Percentiles rank a stretch among this genome's conserved stretches.
Evolutionary conservation across 352 stramenopile species (phyloP).

Genomic region (Phytophthora citricola): DNA sequence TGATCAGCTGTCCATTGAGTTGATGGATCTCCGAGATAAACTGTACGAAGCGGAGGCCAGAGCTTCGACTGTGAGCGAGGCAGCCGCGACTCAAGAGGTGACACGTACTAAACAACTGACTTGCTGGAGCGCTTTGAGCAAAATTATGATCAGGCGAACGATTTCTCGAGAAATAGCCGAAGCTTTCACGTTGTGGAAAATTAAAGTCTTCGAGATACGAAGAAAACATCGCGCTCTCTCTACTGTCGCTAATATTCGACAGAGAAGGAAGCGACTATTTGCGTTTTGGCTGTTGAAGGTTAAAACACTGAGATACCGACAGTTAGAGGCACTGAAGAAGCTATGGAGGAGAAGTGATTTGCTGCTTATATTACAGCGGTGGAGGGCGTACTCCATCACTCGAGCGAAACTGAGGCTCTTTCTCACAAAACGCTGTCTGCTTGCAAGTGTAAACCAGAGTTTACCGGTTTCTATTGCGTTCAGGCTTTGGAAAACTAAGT

Average conservation of each 20-base stretch:
- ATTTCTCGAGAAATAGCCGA: constrained; percentile 19
- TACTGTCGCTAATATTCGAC: constrained; percentile 23
- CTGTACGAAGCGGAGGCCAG: constrained; percentile 18
- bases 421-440: constrained; percentile 31
- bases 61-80: constrained; percentile 3
- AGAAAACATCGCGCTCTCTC: constrained; percentile 15
- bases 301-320: constrained; percentile 16
- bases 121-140: constrained; percentile 13
- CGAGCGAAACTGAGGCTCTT: constrained; percentile 28
- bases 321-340: constrained; percentile 20
- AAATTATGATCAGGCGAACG: constrained; percentile 22
- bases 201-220: neutral
- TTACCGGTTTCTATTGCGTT: constrained; percentile 28
- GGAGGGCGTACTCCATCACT: constrained; percentile 18
- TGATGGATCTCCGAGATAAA: constrained; percentile 25
- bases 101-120: constrained; percentile 8
- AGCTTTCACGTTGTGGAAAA: constrained; percentile 42
- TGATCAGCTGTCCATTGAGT: constrained; percentile 24
- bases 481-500: constrained; percentile 28
- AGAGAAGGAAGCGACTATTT: constrained; percentile 18
- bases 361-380: constrained; percentile 14
- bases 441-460: constrained; percentile 5
- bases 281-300: constrained; percentile 43
- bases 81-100: constrained; percentile 2
- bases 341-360: constrained; percentile 12